A percentile compares a stretch with the other conserved stretches of the same genome.
Conservation (phyloP, 352 stramenopile species). For the Hyaloperonospora arabidopsidis region DNA sequence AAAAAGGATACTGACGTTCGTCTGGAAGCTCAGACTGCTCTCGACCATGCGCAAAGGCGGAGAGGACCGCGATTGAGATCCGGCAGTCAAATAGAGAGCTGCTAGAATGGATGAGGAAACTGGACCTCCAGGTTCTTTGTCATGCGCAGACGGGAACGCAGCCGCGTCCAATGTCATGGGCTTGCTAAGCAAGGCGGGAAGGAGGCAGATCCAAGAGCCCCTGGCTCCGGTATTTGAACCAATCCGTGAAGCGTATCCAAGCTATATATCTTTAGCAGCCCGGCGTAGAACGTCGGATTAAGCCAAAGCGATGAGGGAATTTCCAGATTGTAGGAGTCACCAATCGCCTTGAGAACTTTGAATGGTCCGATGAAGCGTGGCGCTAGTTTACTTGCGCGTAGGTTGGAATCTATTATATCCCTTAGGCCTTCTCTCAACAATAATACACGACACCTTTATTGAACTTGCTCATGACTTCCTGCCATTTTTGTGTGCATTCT, state of each 20-base stretch:
- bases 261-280: neutral
- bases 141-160: too few species aligned
- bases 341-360: neutral
- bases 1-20: too few species aligned
- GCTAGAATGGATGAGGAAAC: too few species aligned
- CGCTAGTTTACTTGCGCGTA: neutral
- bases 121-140: too few species aligned
- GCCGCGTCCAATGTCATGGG: too few species aligned
- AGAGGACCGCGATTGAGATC: too few species aligned
- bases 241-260: neutral
- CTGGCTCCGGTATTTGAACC: too few species aligned
- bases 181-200: too few species aligned
- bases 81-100: too few species aligned
- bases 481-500: conserved; percentile 1
- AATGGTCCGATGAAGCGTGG: conserved; percentile 2
- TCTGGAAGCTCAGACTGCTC: too few species aligned
- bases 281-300: conserved; percentile 1
- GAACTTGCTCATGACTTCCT: neutral
- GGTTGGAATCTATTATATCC: neutral
- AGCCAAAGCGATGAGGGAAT: neutral
- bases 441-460: neutral
- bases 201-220: too few species aligned
- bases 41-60: too few species aligned
- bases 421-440: neutral
- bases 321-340: neutral